Evolutionary conservation across 306 rosid species (phyloP), one percentile per base, ranked within the genome.

Genomic region (Mimosa pudica): DNA sequence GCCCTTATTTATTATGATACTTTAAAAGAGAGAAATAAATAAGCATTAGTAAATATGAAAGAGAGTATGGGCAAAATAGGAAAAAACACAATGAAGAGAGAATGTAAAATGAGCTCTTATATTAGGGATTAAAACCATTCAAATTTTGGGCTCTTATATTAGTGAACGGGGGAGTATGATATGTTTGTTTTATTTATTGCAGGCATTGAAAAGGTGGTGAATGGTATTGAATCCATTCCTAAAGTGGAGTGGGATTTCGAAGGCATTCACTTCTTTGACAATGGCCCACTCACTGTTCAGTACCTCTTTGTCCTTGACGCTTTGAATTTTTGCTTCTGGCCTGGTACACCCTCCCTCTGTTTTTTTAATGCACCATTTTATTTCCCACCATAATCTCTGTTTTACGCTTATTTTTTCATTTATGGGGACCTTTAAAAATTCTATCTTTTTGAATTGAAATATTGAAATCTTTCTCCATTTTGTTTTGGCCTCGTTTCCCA

Each of bases 291-390:
- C 79, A 91, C 98, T 35, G 97, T 92, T 76, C 98, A 95, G 86
- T 95, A 92, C 84, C 83, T 95, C 73, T 81, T 95, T 72, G 98
- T 95, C 10, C 74, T 92, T 83, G 98, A 95, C 77, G 94, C 98
- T 86, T 57, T 95, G 74, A 95, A 95, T 82, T 95, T 95, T 84
- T 95, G 98, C 85, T 95, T 95, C 86, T 95, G 98, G 98, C 98
- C 98, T 42, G 98, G 98, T 95, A 85, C 20, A 9, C 8, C 11
- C 13, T 36, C 11, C 51, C 0, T 60, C 0, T 3, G 64, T 32
- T 10, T n/a, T 14, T 51, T n/a, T 3, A 20, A 74, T 57, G 45
- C 74, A 24, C 30, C 30, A 24, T 24, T 0, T 24, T 24, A 1
- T 24, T 24, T 24, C 30, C 30, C 30, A 24, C 30, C 32, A 36